Base-by-base conservation (phyloP, 768 basidiomycete species). In the Russula abietina region DNA sequence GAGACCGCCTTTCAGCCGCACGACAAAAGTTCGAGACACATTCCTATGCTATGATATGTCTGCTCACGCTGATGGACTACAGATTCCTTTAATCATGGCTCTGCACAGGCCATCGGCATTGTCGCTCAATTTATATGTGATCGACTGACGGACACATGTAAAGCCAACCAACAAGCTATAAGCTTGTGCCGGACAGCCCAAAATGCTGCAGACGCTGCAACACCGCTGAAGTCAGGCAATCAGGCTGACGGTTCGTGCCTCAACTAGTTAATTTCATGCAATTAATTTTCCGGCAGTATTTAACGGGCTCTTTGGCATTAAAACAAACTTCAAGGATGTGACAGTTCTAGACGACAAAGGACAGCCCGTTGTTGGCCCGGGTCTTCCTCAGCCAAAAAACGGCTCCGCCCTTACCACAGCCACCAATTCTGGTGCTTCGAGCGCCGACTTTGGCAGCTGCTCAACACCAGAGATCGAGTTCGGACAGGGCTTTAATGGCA, bases 101-200 rank as follows among this genome's bases (percentile, higher is more conserved):
- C 65, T 11, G 65, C 65, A 26, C 41, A 66, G 16, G 57, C 57
- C 65, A 66, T 63, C n/a, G 74, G 72, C 54, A 81, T 83, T 68
- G 83, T 85, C 72, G 78, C 81, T 17, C 76, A 78, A 73, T 68
- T 79, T 69, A 81, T 84, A 26, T 85, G 83, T 66, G 79, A 82
- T 69, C 73, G 71, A 3, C 70, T 84, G 58, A 74, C 71, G 36
- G 82, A 80, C 75, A 68, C 73, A 1, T 85, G 84, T 68, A 74
- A 70, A 19, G 81, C 81, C 17, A 77, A 83, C 62, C 73, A 75
- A 43, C n/a, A n/a, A 30, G 81, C 81, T 10, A 75, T 78, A 62
- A 72, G 69, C 24, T 77, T 78, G 12, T 83, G 82, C 54, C 54
- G 70, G 68, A 1, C 67, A 64, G 81, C 80, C 10, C 51, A 70